Evolutionary conservation across 495 filamentous ascomycete genomes (phyloP).

Genomic region (Xylaria palmicola): DNA sequence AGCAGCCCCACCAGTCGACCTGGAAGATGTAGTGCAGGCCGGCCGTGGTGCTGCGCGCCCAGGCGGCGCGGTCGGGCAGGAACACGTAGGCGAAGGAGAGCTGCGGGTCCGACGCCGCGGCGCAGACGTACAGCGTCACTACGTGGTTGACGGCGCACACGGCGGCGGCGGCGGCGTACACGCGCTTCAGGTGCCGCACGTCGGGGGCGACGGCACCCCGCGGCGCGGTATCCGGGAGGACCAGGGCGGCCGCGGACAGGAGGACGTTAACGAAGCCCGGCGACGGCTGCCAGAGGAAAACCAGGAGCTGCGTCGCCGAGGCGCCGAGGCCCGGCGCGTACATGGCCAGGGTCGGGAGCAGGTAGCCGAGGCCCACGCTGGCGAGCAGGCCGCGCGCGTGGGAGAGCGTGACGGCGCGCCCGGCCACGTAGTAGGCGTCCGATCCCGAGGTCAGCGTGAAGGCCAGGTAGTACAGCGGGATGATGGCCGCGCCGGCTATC

Average conservation of each 20-base stretch:
- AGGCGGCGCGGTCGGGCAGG: slow-evolving; percentile 16
- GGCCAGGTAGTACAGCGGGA: slow-evolving; percentile 37
- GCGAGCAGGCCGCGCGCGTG: slow-evolving; percentile 35
- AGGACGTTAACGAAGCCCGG: slow-evolving; percentile 31
- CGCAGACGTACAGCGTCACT: slow-evolving; percentile 16
- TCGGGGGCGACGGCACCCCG: slow-evolving; percentile 9
- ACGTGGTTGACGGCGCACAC: slow-evolving; percentile 20
- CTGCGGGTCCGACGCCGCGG: slow-evolving; percentile 22
- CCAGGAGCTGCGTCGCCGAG: slow-evolving; percentile 29
- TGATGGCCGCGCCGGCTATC: slow-evolving; percentile 33
- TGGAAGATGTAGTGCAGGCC: slow-evolving; percentile 34
- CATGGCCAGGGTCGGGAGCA: slow-evolving; percentile 36
- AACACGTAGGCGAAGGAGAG: slow-evolving; percentile 27
- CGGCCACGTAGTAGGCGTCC: slow-evolving; percentile 27
- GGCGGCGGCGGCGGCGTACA: slow-evolving; percentile 21
- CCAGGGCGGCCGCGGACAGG: slow-evolving; percentile 14
- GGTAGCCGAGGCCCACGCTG: slow-evolving; percentile 29
- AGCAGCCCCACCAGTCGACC: slow-evolving; percentile 26
- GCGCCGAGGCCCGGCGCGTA: slow-evolving; percentile 22
- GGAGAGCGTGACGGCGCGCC: slow-evolving; percentile 25
- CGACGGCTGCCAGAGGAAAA: slow-evolving; percentile 38
- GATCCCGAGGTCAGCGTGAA: neutral
- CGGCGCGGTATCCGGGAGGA: slow-evolving; percentile 5
- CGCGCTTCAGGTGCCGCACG: slow-evolving; percentile 26
- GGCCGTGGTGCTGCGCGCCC: slow-evolving; percentile 21